Percentiles rank a stretch among this genome's conserved stretches.
These are phyloP conservation scores for Colletotrichum liaoningense DNA, from an alignment of 2,329 filamentous ascomycete species.

Conservation along the genomic window DNA sequence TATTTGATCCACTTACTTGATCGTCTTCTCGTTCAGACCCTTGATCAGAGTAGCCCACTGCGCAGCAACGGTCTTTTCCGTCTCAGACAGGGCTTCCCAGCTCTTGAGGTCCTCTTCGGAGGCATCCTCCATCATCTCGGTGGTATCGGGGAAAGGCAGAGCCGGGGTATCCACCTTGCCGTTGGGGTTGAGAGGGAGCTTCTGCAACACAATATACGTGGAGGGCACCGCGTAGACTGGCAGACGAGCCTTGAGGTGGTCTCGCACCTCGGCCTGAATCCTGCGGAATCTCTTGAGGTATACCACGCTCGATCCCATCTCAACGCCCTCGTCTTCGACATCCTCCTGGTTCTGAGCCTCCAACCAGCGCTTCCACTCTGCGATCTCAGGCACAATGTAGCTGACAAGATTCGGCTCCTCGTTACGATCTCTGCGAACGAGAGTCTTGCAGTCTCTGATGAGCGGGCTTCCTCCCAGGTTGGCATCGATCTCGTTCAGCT, in stretches of 20 bases:
- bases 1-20: conserved; percentile 46
- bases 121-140: conserved; percentile 48
- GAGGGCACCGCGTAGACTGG: conserved; percentile 64
- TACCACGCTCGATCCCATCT: conserved; percentile 56
- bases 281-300: conserved; percentile 57
- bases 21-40: conserved; percentile 73
- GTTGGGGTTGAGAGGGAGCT: conserved; percentile 79
- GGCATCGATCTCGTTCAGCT: conserved; percentile 91
- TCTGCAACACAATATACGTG: conserved; percentile 51
- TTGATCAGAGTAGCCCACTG: conserved; percentile 81
- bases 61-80: conserved; percentile 64
- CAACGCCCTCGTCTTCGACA: conserved; percentile 61
- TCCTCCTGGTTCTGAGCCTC: conserved; percentile 65
- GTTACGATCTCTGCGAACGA: conserved; percentile 84
- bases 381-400: conserved; percentile 83
- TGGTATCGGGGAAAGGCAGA: conserved; percentile 76
- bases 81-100: conserved; percentile 67
- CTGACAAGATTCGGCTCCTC: conserved; percentile 90
- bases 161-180: conserved; percentile 84
- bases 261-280: conserved; percentile 64
- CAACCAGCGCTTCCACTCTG: conserved; percentile 79
- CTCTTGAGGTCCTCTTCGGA: conserved; percentile 55
- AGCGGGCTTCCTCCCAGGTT: conserved; percentile 80
- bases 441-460: conserved; percentile 85
- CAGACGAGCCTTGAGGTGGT: conserved; percentile 77